phyloP scores from a whole-genome alignment of 2,329 filamentous ascomycete genomes.

The Balansia obtecta region DNA sequence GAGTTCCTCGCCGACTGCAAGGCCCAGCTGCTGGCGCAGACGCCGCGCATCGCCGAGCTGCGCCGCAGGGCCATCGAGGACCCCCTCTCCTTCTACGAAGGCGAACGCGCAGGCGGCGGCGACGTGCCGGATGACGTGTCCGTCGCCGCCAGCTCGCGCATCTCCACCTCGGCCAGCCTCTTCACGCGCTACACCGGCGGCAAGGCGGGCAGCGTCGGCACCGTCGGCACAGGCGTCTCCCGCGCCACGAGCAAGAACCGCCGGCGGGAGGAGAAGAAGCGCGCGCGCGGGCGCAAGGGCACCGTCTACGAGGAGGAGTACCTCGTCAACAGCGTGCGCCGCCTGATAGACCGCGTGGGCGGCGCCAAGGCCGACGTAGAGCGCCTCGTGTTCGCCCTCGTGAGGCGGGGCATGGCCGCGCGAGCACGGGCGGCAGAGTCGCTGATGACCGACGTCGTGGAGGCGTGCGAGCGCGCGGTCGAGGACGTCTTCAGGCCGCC shows the following conservation, averaged over 20 bases:
- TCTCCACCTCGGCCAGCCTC: slow-evolving; percentile 73
- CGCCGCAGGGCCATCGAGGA: slow-evolving; percentile 71
- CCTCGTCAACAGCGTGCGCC: slow-evolving; percentile 72
- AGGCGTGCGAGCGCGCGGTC: slow-evolving; percentile 53
- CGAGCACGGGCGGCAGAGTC: slow-evolving; percentile 66
- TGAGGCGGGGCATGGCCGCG: slow-evolving; percentile 77
- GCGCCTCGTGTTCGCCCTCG: slow-evolving; percentile 61
- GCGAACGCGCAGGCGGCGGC: slow-evolving; percentile 48
- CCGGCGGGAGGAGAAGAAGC: slow-evolving; percentile 83
- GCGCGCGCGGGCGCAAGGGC: slow-evolving; percentile 86
- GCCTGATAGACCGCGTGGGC: slow-evolving; percentile 75
- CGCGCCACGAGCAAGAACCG: slow-evolving; percentile 81
- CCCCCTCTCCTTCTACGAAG: slow-evolving; percentile 80
- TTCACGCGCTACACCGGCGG: slow-evolving; percentile 88
- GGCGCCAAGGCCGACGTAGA: slow-evolving; percentile 58
- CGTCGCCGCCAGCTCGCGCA: slow-evolving; percentile 67
- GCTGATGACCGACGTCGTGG: slow-evolving; percentile 62
- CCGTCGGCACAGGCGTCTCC: slow-evolving; percentile 59
- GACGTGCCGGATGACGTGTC: slow-evolving; percentile 89
- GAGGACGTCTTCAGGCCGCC: slow-evolving; percentile 51
- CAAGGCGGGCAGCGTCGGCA: slow-evolving; percentile 48
- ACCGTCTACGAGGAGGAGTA: slow-evolving; percentile 98
- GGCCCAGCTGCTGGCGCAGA: slow-evolving; percentile 68
- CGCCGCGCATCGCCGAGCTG: slow-evolving; percentile 75
- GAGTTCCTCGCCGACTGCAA: slow-evolving; percentile 93